Conservation (phyloP, 345 rosid genomes). For the Rhizophora mangle region DNA sequence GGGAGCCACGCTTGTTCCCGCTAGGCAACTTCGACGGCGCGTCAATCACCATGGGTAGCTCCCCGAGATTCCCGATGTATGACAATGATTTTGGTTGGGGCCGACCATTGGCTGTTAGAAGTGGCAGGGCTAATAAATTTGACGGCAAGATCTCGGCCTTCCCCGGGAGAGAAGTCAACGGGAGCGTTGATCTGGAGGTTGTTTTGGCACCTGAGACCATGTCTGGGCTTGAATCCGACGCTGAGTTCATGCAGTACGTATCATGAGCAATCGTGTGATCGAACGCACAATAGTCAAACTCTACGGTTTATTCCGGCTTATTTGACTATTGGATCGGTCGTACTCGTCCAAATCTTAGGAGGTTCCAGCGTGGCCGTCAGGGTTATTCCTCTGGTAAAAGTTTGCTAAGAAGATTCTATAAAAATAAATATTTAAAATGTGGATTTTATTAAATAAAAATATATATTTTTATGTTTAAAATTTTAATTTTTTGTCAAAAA, state of each 20-base stretch:
- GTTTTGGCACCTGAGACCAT: slow-evolving; percentile 74
- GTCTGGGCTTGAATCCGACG: slow-evolving; percentile 59
- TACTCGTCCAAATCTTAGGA: not conserved
- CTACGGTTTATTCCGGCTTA: no score
- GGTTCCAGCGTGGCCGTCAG: not conserved
- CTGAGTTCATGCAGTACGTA: slow-evolving; percentile 85
- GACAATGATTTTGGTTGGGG: slow-evolving; percentile 98
- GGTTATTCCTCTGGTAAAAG: no score
- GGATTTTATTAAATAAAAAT: no score
- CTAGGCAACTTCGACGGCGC: slow-evolving; percentile 93
- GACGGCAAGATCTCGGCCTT: slow-evolving; percentile 95
- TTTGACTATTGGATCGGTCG: no score
- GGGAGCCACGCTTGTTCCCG: slow-evolving; percentile 74
- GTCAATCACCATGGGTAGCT: slow-evolving; percentile 95
- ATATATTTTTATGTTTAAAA: no score
- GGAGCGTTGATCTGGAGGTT: slow-evolving; percentile 86
- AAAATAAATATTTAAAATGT: no score
- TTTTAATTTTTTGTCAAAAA: no score
- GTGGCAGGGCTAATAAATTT: slow-evolving; percentile 90
- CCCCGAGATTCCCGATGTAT: slow-evolving; percentile 97
- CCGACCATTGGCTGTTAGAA: slow-evolving; percentile 76
- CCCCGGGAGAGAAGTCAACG: slow-evolving; percentile 74
- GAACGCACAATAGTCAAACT: not conserved
- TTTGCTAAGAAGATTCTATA: no score
- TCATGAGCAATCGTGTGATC: slow-evolving; percentile 33